Evolutionary conservation across 2,329 filamentous ascomycete species (phyloP), one percentile per base, ranked within the genome.

Genomic region (Colletotrichum neosansevieriae): DNA sequence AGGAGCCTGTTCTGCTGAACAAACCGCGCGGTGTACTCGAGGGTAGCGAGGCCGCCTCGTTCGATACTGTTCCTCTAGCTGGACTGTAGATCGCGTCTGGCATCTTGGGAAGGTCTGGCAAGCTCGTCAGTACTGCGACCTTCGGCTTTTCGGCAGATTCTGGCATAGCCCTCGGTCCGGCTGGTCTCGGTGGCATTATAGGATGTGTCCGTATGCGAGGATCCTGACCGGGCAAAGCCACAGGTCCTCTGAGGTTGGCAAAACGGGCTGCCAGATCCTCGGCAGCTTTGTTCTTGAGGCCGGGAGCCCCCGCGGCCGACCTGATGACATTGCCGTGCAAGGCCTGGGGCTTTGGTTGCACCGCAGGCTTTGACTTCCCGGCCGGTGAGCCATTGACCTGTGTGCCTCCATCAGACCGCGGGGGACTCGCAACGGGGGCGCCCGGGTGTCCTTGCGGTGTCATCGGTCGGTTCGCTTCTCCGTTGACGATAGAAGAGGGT

Each of bases 71-170:
- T 32, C 92, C 92, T 38, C 91, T 85, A 1, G 90, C 90, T n/a
- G 92, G 92, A 73, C 89, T 94, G 75, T 94, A 94, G 4, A 92
- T 92, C 7, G 92, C 91, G 73, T 90, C 91, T 1, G 92, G 92
- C 51, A 91, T 80, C 75, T 91, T 92, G 11, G 92, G 92, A 74
- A 94, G 80, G 15, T 83, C 83, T 11, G 86, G 83, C 7, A 87
- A 76, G n/a, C 85, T 76, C 29, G 82, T 86, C 53, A 87, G 81
- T 1, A 89, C 73, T 3, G 83, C 81, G 10, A 87, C 75, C 58
- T 82, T 82, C 1, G 82, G 79, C 49, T 83, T 82, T 17, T 78
- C 75, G 4, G 76, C 72, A 29, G 79, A 76, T 34, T 65, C 61
- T 19, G 84, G 84, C 84, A 89, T 88, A 11, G 83, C 81, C 68